Evolutionary conservation across 352 stramenopile genomes (phyloP).

Genomic region (Phytophthora vignae): DNA sequence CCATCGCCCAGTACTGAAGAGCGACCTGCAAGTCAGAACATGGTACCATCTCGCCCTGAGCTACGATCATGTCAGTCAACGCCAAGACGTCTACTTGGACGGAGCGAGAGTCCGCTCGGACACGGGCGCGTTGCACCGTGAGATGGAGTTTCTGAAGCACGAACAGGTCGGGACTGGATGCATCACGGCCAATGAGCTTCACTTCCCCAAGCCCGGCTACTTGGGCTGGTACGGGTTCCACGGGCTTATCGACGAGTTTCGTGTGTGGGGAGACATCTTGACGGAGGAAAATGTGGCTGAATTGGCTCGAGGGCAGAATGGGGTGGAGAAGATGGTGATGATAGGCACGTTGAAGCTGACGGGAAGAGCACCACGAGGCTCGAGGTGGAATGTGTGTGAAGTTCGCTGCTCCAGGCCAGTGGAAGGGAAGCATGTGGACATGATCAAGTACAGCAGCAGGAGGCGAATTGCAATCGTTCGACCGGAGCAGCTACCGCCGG

Average conservation of each 20-base stretch:
- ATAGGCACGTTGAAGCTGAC: slow-evolving; percentile 4
- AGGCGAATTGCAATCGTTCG: slow-evolving; percentile 16
- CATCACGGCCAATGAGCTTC: slow-evolving; percentile 21
- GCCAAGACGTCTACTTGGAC: slow-evolving; percentile 39
- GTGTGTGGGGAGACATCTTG: slow-evolving; percentile 35
- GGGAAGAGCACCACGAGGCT: slow-evolving; percentile 3
- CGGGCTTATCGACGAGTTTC: slow-evolving; percentile 47
- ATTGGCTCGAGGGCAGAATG: slow-evolving; percentile 12
- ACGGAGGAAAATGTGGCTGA: slow-evolving; percentile 10
- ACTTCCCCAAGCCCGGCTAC: slow-evolving; percentile 13
- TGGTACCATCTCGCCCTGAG: slow-evolving; percentile 55
- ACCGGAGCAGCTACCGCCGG: slow-evolving; percentile 28
- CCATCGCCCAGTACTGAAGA: slow-evolving; percentile 29
- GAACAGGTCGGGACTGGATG: slow-evolving; percentile 45
- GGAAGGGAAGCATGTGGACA: slow-evolving; percentile 7
- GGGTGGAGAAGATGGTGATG: not conserved
- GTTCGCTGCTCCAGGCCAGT: slow-evolving; percentile 12
- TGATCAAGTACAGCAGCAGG: not conserved
- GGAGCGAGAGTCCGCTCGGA: slow-evolving; percentile 18
- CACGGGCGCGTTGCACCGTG: slow-evolving; percentile 11
- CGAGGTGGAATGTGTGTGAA: slow-evolving; percentile 26
- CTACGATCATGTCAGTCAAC: slow-evolving; percentile 26
- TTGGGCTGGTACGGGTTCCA: slow-evolving; percentile 46
- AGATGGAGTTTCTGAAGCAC: slow-evolving; percentile 26
- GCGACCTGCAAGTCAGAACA: slow-evolving; percentile 18